Conservation (phyloP, 805 yeast genomes). For the Suhomyces vadensis region DNA sequence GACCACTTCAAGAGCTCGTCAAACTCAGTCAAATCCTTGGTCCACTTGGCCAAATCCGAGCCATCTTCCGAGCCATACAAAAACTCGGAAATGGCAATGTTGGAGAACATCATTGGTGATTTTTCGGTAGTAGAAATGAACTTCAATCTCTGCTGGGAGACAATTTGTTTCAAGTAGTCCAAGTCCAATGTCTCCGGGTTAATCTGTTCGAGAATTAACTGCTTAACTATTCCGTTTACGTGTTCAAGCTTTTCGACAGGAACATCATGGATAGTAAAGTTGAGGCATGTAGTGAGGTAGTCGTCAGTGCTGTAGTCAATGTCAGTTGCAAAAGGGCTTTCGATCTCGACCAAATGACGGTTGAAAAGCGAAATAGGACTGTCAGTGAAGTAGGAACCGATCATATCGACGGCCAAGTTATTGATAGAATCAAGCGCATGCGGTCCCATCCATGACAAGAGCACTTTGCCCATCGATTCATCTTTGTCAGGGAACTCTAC, state of each 20-base stretch:
- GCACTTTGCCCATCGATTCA: constrained; percentile 76
- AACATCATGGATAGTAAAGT: constrained; percentile 65
- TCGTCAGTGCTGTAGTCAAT: constrained; percentile 73
- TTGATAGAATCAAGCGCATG: constrained; percentile 48
- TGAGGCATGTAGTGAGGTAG: constrained; percentile 60
- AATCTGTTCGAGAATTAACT: constrained; percentile 55
- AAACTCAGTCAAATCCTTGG: constrained; percentile 59
- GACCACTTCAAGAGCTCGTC: constrained; percentile 62
- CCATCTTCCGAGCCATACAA: constrained; percentile 72
- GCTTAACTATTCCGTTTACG: constrained; percentile 53
- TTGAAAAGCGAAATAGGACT: constrained; percentile 76
- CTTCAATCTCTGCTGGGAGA: constrained; percentile 64
- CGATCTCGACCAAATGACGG: constrained; percentile 73
- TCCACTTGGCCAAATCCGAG: constrained; percentile 54
- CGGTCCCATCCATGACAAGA: constrained; percentile 84
- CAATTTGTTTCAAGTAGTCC: constrained; percentile 61
- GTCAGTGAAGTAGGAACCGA: constrained; percentile 74
- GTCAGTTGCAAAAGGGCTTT: constrained; percentile 76
- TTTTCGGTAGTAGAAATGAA: constrained; percentile 63
- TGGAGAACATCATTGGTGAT: constrained; percentile 59
- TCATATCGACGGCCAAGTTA: constrained; percentile 68
- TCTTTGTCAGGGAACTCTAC: constrained; percentile 88
- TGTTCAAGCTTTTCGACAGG: constrained; percentile 63
- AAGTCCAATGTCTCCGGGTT: constrained; percentile 57
- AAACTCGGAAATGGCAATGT: constrained; percentile 73